Percentiles rank a stretch among this genome's conserved stretches.
phyloP scores from a whole-genome alignment of 352 stramenopile species.

The Phytophthora cactorum region DNA sequence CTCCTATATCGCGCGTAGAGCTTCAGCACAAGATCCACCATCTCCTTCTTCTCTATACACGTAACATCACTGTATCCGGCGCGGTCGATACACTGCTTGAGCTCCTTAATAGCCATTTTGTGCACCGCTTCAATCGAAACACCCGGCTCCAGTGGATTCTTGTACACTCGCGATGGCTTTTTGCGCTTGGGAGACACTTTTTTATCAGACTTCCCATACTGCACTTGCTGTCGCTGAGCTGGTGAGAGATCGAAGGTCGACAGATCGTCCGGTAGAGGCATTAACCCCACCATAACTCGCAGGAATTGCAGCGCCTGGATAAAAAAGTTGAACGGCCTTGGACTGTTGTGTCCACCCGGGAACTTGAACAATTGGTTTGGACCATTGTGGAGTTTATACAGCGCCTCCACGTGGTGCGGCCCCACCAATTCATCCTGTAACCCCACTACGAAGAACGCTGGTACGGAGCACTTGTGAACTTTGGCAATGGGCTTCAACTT shows the following conservation, averaged over 20 bases:
- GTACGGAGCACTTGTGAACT: slow-evolving; percentile 74
- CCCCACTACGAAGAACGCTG: slow-evolving; percentile 80
- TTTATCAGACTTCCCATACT: slow-evolving; percentile 14
- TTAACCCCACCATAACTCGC: slow-evolving; percentile 76
- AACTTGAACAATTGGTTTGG: slow-evolving; percentile 87
- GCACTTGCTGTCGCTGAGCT: slow-evolving; percentile 32
- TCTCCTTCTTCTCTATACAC: slow-evolving; percentile 84
- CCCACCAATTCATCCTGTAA: slow-evolving; percentile 84
- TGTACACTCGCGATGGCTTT: slow-evolving; percentile 56
- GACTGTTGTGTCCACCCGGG: slow-evolving; percentile 80
- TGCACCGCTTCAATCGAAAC: slow-evolving; percentile 69
- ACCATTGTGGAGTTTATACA: slow-evolving; percentile 80
- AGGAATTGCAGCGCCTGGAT: slow-evolving; percentile 82
- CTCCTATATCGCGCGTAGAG: slow-evolving; percentile 71
- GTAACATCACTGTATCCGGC: slow-evolving; percentile 75
- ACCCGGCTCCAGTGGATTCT: slow-evolving; percentile 65
- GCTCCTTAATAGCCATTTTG: slow-evolving; percentile 77
- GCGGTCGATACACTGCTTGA: slow-evolving; percentile 78
- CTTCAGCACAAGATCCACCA: slow-evolving; percentile 86
- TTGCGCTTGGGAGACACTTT: slow-evolving; percentile 34
- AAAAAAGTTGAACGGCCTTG: slow-evolving; percentile 79
- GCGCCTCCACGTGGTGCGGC: slow-evolving; percentile 70
- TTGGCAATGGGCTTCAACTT: slow-evolving; percentile 84
- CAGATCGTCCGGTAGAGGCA: slow-evolving; percentile 65
- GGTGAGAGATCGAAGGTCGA: slow-evolving; percentile 56